Base-by-base conservation (phyloP, 2,329 filamentous ascomycete species). In the Paraconiothyrium sp. region DNA sequence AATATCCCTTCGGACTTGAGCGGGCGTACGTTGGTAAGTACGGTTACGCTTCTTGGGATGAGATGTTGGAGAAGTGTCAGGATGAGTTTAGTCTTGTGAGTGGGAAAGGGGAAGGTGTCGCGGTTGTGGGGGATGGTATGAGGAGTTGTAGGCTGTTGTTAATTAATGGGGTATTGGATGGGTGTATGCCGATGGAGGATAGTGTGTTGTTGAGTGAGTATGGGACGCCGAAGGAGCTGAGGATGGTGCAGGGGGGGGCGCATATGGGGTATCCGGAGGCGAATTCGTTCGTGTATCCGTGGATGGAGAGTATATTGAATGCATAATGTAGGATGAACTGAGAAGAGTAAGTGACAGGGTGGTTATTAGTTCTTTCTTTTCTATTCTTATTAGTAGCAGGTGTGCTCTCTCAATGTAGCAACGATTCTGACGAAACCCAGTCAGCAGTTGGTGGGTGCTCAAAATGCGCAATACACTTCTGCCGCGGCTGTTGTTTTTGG, bases 101-200 rank as follows among this genome's bases (percentile, higher is more conserved):
- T 35, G 82, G 83, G 22, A 85, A 85, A 16, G 85, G 84, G 1
- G 76, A 87, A 37, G 81, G 85, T 32, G 73, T 77, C 13, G 68
- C 74, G 2, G 74, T 77, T 10, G 73, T 77, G 0, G 69, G 58
- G 9, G 6, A 32, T 22, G 83, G 80, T 51, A 76, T 79, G 34
- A 71, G 75, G 41, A 85, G 83, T 58, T 79, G 81, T 37, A 79
- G 80, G 56, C 66, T 87, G 56, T 72, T 88, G 58, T 72, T 88
- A 9, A 82, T 88, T 7, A 88, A 89, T 70, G 84, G 86, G 0
- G 81, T 82, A 22, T 75, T 84, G 34, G 86, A 88, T 71, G 85
- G 86, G 71, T 87, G 88, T 63, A 88, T 88, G 76, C 86, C 86
- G 0, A 83, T 88, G 30, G 86, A 88, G 70, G 86, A 88, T 72